Conservation (phyloP, 2,329 filamentous ascomycete species). For the Cladosporium colombiae region DNA sequence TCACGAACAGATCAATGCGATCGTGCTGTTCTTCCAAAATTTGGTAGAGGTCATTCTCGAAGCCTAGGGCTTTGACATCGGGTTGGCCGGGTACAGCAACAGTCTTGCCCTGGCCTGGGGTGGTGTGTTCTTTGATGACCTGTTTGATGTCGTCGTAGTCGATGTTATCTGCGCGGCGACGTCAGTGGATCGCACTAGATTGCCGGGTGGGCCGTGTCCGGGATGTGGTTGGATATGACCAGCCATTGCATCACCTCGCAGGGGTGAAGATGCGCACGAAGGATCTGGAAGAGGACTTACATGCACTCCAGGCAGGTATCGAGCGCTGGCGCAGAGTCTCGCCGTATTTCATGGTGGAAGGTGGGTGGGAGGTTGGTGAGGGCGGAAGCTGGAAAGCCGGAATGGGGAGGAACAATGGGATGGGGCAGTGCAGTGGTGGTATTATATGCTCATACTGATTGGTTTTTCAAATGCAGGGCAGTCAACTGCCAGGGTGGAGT, state of each 20-base stretch:
- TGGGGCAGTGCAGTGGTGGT: background rate
- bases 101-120: slow-evolving; percentile 66
- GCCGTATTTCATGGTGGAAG: slow-evolving; percentile 69
- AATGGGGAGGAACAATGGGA: background rate
- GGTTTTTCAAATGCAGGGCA: background rate
- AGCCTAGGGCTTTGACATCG: slow-evolving; percentile 56
- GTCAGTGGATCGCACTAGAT: slow-evolving; percentile 20
- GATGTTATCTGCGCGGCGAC: slow-evolving; percentile 66
- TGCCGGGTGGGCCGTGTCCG: slow-evolving; percentile 13
- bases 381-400: background rate
- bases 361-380: background rate
- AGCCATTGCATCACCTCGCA: slow-evolving; percentile 15
- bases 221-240: background rate
- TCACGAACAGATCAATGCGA: slow-evolving; percentile 75
- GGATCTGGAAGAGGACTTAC: background rate
- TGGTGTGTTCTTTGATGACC: slow-evolving; percentile 79
- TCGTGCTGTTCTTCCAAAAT: slow-evolving; percentile 75
- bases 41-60: slow-evolving; percentile 70
- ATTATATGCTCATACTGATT: background rate
- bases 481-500: background rate
- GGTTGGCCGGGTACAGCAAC: slow-evolving; percentile 72
- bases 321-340: slow-evolving; percentile 72
- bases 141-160: slow-evolving; percentile 87
- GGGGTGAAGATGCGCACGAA: background rate
- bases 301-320: slow-evolving; percentile 72